phyloP scores from a whole-genome alignment of 2,329 filamentous ascomycete species.

The Paracamarosporium sp. region DNA sequence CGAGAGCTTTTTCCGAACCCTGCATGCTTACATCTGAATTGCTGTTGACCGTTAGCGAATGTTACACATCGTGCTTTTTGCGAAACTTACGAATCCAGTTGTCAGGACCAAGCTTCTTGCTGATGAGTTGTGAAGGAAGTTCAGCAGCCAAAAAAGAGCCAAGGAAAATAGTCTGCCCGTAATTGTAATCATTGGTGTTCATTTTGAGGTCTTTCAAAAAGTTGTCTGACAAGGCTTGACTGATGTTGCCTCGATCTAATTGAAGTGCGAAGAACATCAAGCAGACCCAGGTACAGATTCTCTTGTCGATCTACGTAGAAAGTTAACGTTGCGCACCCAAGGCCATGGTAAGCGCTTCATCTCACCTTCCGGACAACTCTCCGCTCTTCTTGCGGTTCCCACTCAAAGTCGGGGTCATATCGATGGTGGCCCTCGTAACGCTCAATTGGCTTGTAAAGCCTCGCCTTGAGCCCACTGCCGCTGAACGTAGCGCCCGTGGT shows the following conservation, averaged over 20 bases:
- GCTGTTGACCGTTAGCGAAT: constrained; percentile 10
- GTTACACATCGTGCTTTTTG: neutral
- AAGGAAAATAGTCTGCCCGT: constrained; percentile 68
- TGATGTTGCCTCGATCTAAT: constrained; percentile 57
- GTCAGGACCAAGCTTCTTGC: constrained; percentile 55
- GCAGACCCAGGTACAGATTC: constrained; percentile 60
- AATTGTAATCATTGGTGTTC: constrained; percentile 48
- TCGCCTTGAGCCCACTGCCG: constrained; percentile 39
- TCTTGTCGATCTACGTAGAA: constrained; percentile 54
- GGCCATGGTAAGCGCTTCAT: neutral
- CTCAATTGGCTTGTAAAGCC: constrained; percentile 59
- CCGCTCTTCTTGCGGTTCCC: constrained; percentile 64
- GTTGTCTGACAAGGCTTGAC: constrained; percentile 45
- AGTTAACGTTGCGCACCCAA: neutral
- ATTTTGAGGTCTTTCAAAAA: constrained; percentile 39
- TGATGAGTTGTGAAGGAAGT: constrained; percentile 55
- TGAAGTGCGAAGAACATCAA: constrained; percentile 63
- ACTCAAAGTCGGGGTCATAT: constrained; percentile 64
- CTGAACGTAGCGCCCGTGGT: constrained; percentile 42
- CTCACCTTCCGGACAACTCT: constrained; percentile 60
- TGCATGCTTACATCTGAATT: constrained; percentile 26
- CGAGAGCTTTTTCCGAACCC: neutral
- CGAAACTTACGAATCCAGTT: constrained; percentile 49
- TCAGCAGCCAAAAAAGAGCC: constrained; percentile 74
- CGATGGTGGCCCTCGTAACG: constrained; percentile 66